These are phyloP conservation scores for Exophiala sp. DNA, from an alignment of 2,329 filamentous ascomycete genomes.

Conservation along the genomic window DNA sequence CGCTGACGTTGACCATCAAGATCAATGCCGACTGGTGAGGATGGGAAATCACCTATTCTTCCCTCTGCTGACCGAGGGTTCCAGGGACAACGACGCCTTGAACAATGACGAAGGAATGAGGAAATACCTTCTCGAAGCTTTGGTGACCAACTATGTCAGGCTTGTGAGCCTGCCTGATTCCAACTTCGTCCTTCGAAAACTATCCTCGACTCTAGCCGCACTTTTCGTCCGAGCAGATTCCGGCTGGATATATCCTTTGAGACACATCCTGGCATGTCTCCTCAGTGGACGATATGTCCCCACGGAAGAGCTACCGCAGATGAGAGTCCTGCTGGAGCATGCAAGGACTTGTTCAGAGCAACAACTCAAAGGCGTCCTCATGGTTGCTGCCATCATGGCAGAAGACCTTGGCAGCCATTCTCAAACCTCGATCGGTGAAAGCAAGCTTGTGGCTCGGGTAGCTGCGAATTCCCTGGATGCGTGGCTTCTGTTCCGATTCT, in stretches of 20 bases:
- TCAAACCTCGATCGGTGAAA: constrained; percentile 7
- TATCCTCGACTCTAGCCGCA: constrained; percentile 41
- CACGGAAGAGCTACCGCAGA: constrained; percentile 35
- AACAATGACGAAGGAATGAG: constrained; percentile 31
- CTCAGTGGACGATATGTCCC: constrained; percentile 36
- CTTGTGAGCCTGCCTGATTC: constrained; percentile 37
- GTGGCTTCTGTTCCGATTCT: constrained; percentile 22
- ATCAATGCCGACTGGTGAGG: constrained; percentile 77
- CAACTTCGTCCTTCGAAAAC: constrained; percentile 42
- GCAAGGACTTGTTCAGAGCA: constrained; percentile 7
- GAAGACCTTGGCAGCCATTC: constrained; percentile 31
- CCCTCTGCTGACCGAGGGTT: background rate
- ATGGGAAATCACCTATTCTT: background rate
- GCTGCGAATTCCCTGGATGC: constrained; percentile 19
- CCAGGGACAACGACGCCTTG: constrained; percentile 32
- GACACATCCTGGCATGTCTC: constrained; percentile 33
- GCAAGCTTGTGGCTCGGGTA: constrained; percentile 11
- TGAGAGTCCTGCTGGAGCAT: constrained; percentile 33
- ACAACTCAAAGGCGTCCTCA: constrained; percentile 20
- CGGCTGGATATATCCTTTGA: constrained; percentile 34
- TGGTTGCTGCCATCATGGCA: constrained; percentile 34
- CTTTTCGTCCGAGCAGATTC: constrained; percentile 40
- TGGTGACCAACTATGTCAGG: constrained; percentile 41
- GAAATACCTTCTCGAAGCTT: constrained; percentile 36
- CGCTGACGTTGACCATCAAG: constrained; percentile 87